Percentiles rank a stretch among this genome's conserved stretches.
Evolutionary conservation across 495 filamentous ascomycete species (phyloP).

Genomic region (Aspergillus mulundensis): DNA sequence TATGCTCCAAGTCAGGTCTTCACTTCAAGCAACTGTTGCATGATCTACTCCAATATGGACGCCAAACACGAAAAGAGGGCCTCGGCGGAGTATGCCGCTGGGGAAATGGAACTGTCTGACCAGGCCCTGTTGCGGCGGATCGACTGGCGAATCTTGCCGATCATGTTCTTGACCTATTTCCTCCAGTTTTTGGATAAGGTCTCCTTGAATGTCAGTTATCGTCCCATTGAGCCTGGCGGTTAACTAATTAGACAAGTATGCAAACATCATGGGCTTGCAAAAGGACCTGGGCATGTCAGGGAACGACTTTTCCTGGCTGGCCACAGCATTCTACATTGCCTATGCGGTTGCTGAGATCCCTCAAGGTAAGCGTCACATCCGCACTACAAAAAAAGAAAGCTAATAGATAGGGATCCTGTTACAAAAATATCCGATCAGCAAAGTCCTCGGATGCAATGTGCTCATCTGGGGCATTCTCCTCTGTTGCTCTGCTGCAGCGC

Average conservation of each 20-base stretch:
- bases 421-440: constrained; percentile 51
- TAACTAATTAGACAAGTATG: constrained; percentile 35
- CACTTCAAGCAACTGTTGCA: too few species aligned
- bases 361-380: constrained; percentile 34
- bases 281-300: constrained; percentile 45
- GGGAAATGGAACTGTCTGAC: not conserved
- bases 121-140: constrained; percentile 40
- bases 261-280: constrained; percentile 54
- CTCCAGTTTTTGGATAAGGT: constrained; percentile 68
- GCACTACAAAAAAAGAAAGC: not conserved
- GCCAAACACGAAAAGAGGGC: not conserved
- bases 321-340: constrained; percentile 54
- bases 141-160: constrained; percentile 51
- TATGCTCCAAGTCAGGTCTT: too few species aligned
- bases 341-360: constrained; percentile 52
- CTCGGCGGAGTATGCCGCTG: not conserved
- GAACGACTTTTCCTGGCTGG: constrained; percentile 53
- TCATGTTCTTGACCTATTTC: constrained; percentile 60
- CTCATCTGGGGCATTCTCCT: constrained; percentile 58
- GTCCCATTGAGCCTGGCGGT: too few species aligned
- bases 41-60: not conserved
- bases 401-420: constrained; percentile 25
- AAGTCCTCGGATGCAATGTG: constrained; percentile 54
- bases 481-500: constrained; percentile 50
- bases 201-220: constrained; percentile 49